Evolutionary conservation across 1,139 yeast genomes (phyloP), one percentile per base, ranked within the genome.

Genomic region (Suhomyces kunorum): DNA sequence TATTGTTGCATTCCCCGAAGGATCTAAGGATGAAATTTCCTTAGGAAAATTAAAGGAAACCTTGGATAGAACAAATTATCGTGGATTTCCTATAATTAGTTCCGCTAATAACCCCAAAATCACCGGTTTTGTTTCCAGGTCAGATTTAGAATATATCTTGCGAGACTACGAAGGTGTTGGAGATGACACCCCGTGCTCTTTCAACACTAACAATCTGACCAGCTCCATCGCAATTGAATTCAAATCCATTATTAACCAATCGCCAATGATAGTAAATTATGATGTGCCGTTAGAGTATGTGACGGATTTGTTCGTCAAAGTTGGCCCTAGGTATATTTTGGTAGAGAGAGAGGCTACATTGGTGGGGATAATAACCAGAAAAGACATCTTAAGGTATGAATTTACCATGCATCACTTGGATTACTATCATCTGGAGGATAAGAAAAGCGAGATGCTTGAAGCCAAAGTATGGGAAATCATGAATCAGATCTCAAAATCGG

Each of bases 271-370:
- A 0, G 80, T 87, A 0, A 68, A 74, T 37, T 61, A 78, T 1
- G 59, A 65, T 24, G 70, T 83, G 0, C 74, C 86, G 0, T 64
- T 89, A 27, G 87, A 84, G 47, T 74, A 77, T 28, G 76, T 83
- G 2, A 66, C 83, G 44, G 86, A 84, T 34, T 66, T 87, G 14
- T 92, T 92, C 59, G 76, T 80, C 43, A 83, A 85, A 49, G 59
- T 89, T 28, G 97, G 98, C 0, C 96, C 97, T 4, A 69, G 88
- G 28, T 75, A 81, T 28, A 74, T 92, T 1, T 68, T 86, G 34
- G 83, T 89, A 0, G 85, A 81, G 40, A 54, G 56, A 15, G 68
- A 75, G 28, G 86, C 83, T 1, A 39, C 46, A 3, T 59, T 85
- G 16, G 73, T 69, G 3, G 94, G 94, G 0, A 54, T 82, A 11